Evolutionary conservation across 306 rosid genomes (phyloP).

Genomic region (Cicer judaicum): DNA sequence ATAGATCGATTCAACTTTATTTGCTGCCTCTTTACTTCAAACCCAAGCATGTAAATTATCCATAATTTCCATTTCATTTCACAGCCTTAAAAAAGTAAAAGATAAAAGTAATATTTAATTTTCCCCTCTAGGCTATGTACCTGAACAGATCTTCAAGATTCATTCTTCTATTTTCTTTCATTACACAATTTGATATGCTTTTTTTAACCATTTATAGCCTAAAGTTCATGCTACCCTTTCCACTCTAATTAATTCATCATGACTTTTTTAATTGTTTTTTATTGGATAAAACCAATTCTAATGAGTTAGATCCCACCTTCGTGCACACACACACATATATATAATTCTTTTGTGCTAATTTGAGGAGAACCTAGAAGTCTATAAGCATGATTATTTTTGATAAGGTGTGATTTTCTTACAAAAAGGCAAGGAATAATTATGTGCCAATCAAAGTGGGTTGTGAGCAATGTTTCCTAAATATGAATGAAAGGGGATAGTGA

Average conservation of each 20-base stretch:
- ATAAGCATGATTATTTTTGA: slow-evolving; percentile 36
- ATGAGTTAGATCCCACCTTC: neutral
- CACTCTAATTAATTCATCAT: neutral
- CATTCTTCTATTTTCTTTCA: slow-evolving; percentile 25
- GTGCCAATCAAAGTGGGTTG: slow-evolving; percentile 44
- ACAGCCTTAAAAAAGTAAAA: slow-evolving; percentile 38
- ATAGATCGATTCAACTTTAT: slow-evolving; percentile 11
- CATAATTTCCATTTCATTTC: slow-evolving; percentile 18
- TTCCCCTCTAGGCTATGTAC: neutral
- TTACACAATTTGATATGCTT: slow-evolving; percentile 28
- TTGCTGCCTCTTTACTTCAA: slow-evolving; percentile 47
- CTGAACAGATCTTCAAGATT: slow-evolving; percentile 6
- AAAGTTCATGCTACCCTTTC: neutral
- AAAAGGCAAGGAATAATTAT: slow-evolving; percentile 46
- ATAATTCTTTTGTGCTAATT: neutral
- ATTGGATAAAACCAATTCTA: slow-evolving; percentile 12
- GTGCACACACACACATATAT: neutral
- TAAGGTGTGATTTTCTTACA: slow-evolving; percentile 19
- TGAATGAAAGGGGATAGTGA: slow-evolving; percentile 41
- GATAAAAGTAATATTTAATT: slow-evolving; percentile 32
- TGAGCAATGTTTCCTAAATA: slow-evolving; percentile 37
- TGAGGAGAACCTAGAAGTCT: slow-evolving; percentile 22
- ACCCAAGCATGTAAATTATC: slow-evolving; percentile 40
- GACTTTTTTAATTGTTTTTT: neutral
- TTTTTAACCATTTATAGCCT: neutral